phyloP scores from a whole-genome alignment of 1,284 basidiomycete genomes.

The Ceratobasidium sp. region DNA sequence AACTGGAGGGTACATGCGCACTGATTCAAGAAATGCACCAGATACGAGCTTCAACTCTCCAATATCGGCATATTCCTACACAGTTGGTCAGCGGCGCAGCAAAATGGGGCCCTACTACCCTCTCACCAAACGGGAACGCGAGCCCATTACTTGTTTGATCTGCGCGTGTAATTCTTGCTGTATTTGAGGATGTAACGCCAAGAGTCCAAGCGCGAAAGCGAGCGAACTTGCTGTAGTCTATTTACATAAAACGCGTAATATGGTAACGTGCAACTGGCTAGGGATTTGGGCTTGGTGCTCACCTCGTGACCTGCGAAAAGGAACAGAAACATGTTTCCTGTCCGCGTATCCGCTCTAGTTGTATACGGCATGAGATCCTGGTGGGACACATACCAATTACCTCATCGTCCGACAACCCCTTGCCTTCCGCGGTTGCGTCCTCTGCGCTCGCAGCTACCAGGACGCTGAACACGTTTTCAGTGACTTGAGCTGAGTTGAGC shows the following conservation, averaged over 20 bases:
- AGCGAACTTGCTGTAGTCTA: constrained; percentile 41
- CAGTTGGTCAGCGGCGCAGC: background rate
- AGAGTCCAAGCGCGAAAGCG: constrained; percentile 23
- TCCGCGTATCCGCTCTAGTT: background rate
- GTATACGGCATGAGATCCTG: too few species aligned
- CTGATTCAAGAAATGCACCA: constrained; percentile 26
- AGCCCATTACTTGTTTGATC: constrained; percentile 18
- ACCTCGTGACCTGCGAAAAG: constrained; percentile 37
- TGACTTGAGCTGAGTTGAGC: background rate
- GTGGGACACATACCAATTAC: constrained; percentile 17
- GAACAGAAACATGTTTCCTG: constrained; percentile 27
- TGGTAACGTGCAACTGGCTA: too few species aligned
- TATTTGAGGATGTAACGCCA: constrained; percentile 22
- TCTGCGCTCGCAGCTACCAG: too few species aligned
- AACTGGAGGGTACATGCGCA: constrained; percentile 41
- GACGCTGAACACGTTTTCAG: background rate
- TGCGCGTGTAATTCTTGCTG: constrained; percentile 31
- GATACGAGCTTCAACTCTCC: constrained; percentile 15
- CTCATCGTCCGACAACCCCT: constrained; percentile 1
- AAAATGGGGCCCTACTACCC: too few species aligned
- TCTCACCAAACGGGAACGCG: constrained; percentile 5
- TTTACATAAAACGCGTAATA: too few species aligned
- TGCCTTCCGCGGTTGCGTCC: background rate
- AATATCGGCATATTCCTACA: constrained; percentile 33
- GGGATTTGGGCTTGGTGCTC: too few species aligned